Conservation (phyloP, 2,329 filamentous ascomycete genomes). For the Byssothecium circinans region DNA sequence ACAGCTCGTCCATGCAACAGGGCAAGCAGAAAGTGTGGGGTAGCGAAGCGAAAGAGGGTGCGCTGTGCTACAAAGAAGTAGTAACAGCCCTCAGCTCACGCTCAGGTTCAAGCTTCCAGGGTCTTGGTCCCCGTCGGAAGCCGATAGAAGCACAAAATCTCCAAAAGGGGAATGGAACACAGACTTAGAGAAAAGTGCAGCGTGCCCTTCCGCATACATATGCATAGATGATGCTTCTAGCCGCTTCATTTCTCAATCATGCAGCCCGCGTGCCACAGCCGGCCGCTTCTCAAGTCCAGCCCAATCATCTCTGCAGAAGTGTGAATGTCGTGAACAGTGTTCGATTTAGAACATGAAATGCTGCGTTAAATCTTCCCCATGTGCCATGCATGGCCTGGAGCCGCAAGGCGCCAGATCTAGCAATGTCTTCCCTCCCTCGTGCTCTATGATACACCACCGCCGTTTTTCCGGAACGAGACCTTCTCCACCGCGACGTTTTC, state of each 20-base stretch:
- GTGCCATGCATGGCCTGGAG: slow-evolving; percentile 9
- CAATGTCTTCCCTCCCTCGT: neutral
- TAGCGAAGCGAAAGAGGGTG: slow-evolving; percentile 12
- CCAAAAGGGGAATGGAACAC: slow-evolving; percentile 5
- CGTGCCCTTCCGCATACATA: neutral
- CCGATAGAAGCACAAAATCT: neutral
- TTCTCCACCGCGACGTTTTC: slow-evolving; percentile 60
- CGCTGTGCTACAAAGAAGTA: neutral
- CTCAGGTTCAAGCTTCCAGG: neutral
- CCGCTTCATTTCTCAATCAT: too few relatives aligned
- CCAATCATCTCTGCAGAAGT: neutral
- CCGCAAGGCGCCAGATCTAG: slow-evolving; percentile 15
- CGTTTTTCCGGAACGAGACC: slow-evolving; percentile 57
- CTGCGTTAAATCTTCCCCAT: neutral
- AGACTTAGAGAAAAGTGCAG: slow-evolving; percentile 1
- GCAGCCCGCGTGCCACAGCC: slow-evolving; percentile 17
- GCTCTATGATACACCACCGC: slow-evolving; percentile 42
- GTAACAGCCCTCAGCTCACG: neutral
- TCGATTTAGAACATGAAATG: slow-evolving; percentile 4
- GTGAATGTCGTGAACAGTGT: slow-evolving; percentile 1
- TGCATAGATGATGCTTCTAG: slow-evolving; percentile 23
- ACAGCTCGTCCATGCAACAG: neutral
- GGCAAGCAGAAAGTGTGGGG: slow-evolving; percentile 28
- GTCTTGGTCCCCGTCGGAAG: too few relatives aligned
- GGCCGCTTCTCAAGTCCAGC: too few relatives aligned